Evolutionary conservation across 176 grass and related monocot species (phyloP), one percentile per base, ranked within the genome.

Genomic region (Oryza nivara): DNA sequence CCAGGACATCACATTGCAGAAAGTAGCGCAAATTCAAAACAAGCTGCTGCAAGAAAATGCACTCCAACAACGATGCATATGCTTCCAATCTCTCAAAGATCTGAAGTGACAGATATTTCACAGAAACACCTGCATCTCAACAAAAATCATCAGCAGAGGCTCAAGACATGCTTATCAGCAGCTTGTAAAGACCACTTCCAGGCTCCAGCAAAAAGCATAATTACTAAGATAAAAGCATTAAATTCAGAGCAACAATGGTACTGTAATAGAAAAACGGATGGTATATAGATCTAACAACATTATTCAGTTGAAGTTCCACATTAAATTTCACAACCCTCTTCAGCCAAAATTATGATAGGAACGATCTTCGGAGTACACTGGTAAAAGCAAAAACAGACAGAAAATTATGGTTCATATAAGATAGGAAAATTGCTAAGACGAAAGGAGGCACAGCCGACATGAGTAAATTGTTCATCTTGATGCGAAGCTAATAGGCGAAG

Each of bases 341-440:
- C 82, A 85, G 77, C 58, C 73, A 90, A 91, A 91, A 87, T 87
- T 89, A 86, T 73, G 83, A 77, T 58, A 86, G 22, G 66, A 66
- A 86, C 60, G 4, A 68, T 78, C 23, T 72, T 47, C 25, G 13
- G 58, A 65, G 75, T 30, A 80, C 51, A 80, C 2, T 25, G n/a
- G 49, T 36, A 80, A 80, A 84, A 80, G 43, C 11, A 11, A 67
- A 67, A 80, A 81, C 15, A 67, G 28, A 48, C 26, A 41, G 40
- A 41, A 41, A 41, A 70, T 44, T 65, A 87, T 6, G 25, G 85
- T 87, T 91, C 76, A 76, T 72, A 70, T 66, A 61, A 25, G 43
- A 80, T 71, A 80, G 47, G 49, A 58, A 91, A 87, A 75, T 20
- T 80, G 76, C 82, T 73, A 88, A 48, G 40, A 63, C 1, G 0